Conservation (phyloP, 371 early-diverging fungal genomes). For the Mucor sp. region DNA sequence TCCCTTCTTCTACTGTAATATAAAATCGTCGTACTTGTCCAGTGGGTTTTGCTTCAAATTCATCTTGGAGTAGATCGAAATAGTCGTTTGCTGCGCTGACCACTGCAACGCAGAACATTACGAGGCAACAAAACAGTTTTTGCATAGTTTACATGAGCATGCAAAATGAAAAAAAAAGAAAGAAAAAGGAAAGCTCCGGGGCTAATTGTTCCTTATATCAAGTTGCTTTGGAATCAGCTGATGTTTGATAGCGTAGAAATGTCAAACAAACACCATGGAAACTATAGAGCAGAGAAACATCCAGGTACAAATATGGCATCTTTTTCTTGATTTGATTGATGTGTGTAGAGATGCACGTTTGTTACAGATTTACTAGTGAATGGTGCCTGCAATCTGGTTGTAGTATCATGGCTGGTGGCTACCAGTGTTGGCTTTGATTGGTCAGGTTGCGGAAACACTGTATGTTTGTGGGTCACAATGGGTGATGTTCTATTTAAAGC, state of each 20-base stretch:
- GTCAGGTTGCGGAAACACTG: neutral
- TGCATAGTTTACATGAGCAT: neutral
- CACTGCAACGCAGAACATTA: neutral
- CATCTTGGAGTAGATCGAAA: slow-evolving; percentile 36
- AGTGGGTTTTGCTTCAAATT: slow-evolving; percentile 25
- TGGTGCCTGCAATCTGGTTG: neutral
- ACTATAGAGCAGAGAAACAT: neutral
- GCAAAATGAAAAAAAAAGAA: neutral
- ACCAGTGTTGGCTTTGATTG: neutral
- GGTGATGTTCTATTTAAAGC: neutral
- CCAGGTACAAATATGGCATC: neutral
- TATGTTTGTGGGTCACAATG: neutral
- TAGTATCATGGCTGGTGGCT: neutral
- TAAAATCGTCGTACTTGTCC: slow-evolving; percentile 37
- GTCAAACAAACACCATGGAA: neutral
- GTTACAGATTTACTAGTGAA: neutral
- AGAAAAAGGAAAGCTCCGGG: neutral
- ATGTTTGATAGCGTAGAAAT: neutral
- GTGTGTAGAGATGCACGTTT: neutral
- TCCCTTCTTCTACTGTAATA: slow-evolving; percentile 50
- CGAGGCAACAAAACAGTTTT: neutral
- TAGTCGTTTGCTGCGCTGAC: slow-evolving; percentile 12
- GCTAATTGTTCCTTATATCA: neutral
- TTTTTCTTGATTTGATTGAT: neutral
- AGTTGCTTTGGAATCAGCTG: neutral